Percentiles rank a stretch among this genome's conserved stretches.
Evolutionary conservation across 768 basidiomycete species (phyloP).

Genomic region (Phylloporus sp.): DNA sequence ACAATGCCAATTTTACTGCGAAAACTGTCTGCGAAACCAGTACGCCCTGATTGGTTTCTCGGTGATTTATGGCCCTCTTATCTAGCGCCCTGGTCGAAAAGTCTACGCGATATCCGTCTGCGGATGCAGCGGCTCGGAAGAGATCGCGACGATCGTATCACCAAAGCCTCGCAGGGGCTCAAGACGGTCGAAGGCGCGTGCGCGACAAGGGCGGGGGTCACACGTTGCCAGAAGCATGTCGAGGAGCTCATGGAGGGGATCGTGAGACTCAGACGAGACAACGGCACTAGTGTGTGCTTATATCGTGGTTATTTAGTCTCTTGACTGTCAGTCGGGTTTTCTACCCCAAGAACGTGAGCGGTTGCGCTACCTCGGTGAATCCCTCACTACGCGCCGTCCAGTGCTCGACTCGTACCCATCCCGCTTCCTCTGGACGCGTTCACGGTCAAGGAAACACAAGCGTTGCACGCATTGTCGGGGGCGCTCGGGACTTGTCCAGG

Average conservation of each 20-base stretch:
- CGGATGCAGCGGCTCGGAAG: slow-evolving; percentile 52
- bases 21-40: slow-evolving; percentile 63
- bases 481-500: slow-evolving; percentile 71
- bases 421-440: slow-evolving; percentile 21
- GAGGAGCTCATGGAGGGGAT: slow-evolving; percentile 50
- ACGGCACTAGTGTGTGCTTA: slow-evolving; percentile 56
- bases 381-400: slow-evolving; percentile 57
- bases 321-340: too few relatives aligned
- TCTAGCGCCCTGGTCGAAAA: neutral
- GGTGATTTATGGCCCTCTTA: too few relatives aligned
- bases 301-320: too few relatives aligned
- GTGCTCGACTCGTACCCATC: slow-evolving; percentile 43
- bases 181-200: slow-evolving; percentile 41
- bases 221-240: slow-evolving; percentile 44
- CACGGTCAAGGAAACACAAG: slow-evolving; percentile 40
- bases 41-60: slow-evolving; percentile 23
- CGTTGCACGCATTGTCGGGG: slow-evolving; percentile 43
- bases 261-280: slow-evolving; percentile 48
- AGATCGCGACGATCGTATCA: slow-evolving; percentile 59
- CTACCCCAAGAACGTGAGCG: slow-evolving; percentile 67
- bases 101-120: slow-evolving; percentile 53
- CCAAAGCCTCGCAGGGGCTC: slow-evolving; percentile 46
- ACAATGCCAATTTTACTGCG: slow-evolving; percentile 71
- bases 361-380: slow-evolving; percentile 54
- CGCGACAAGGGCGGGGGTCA: slow-evolving; percentile 43